phyloP scores from a whole-genome alignment of 1,284 basidiomycete species.

The Tilletia walkeri region DNA sequence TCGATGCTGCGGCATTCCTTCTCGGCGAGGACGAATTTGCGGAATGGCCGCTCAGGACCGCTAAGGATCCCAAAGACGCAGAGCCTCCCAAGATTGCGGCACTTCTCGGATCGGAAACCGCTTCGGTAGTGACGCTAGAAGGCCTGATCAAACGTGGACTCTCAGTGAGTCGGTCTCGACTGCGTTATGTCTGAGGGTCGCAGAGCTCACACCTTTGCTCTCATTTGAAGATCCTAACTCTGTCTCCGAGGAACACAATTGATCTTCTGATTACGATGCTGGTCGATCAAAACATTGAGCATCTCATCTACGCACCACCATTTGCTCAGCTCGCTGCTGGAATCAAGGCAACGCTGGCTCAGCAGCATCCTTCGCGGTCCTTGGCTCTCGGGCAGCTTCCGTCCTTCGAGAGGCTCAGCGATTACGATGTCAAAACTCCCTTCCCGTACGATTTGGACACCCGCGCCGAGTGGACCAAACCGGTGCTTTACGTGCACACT shows the following conservation, averaged over 20 bases:
- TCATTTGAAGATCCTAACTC: not conserved
- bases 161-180: not conserved
- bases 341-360: too few relatives aligned
- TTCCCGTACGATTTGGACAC: constrained; percentile 8
- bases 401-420: too few relatives aligned
- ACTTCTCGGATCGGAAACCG: not conserved
- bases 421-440: not conserved
- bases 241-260: not conserved
- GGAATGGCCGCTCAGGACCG: not conserved
- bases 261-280: not conserved
- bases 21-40: not conserved
- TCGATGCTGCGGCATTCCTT: not conserved
- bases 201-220: too few relatives aligned
- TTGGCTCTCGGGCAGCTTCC: not conserved
- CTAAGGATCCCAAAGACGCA: not conserved
- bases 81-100: constrained; percentile 6
- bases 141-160: constrained; percentile 7
- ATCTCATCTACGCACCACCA: not conserved
- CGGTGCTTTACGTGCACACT: not conserved
- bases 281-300: not conserved
- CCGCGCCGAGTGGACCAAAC: not conserved
- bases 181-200: not conserved
- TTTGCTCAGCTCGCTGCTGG: not conserved
- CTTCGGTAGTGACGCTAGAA: not conserved
- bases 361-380: not conserved